Conservation (phyloP, 352 stramenopile genomes). For the Pythium chondricola region DNA sequence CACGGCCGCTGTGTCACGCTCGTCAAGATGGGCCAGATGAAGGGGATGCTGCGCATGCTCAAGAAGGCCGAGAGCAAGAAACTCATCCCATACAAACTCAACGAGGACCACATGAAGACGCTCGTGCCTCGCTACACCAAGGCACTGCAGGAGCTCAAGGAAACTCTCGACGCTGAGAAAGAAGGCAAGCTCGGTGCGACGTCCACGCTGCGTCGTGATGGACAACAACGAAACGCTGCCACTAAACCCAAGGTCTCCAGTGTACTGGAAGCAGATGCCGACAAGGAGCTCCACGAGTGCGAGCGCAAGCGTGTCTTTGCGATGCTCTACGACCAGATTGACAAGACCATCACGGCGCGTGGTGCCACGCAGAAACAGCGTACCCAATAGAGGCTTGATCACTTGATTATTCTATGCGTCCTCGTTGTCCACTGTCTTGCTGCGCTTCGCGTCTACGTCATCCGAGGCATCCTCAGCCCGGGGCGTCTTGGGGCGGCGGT, state of each 20-base stretch:
- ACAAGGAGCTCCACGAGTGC: conserved; percentile 23
- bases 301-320: conserved; percentile 61
- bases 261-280: conserved; percentile 12
- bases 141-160: conserved; percentile 68
- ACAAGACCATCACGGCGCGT: conserved; percentile 38
- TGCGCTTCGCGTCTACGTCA: background rate
- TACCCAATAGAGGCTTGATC: conserved; percentile 25
- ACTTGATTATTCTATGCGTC: background rate
- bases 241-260: background rate
- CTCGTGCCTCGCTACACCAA: conserved; percentile 66
- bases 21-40: conserved; percentile 79
- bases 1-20: conserved; percentile 70
- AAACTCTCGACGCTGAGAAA: conserved; percentile 74
- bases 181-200: conserved; percentile 52
- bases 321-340: conserved; percentile 48
- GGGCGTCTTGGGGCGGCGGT: background rate
- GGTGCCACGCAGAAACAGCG: conserved; percentile 35
- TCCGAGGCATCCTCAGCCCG: background rate
- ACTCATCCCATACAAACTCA: conserved; percentile 53
- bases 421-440: background rate
- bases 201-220: conserved; percentile 31
- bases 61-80: conserved; percentile 79
- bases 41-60: conserved; percentile 75
- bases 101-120: conserved; percentile 74
- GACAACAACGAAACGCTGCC: conserved; percentile 6